phyloP scores from a whole-genome alignment of 306 rosid species.

The Cucurbita ficifolia region DNA sequence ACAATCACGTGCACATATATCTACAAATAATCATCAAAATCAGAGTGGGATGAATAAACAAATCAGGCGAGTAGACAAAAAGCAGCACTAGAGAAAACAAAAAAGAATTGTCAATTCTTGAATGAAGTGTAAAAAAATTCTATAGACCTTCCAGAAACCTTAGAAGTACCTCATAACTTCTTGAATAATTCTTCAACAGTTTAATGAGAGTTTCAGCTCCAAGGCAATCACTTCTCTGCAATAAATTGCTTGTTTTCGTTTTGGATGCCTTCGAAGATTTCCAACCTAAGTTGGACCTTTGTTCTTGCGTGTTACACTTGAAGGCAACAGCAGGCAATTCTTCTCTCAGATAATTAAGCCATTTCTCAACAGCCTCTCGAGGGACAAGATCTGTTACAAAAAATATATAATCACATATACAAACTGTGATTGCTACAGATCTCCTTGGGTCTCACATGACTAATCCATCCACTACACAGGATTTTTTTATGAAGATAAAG shows the following conservation, averaged over 20 bases:
- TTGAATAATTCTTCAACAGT: conserved; percentile 83
- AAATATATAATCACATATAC: not conserved
- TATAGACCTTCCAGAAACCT: not conserved
- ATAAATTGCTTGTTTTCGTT: conserved; percentile 41
- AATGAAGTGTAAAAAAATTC: not conserved
- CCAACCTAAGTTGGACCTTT: conserved; percentile 86
- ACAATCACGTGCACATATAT: not conserved
- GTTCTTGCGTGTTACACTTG: conserved; percentile 95
- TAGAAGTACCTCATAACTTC: conserved; percentile 72
- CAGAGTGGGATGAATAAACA: not conserved
- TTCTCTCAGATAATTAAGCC: conserved; percentile 91
- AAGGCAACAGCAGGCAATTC: conserved; percentile 95
- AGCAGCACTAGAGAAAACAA: not conserved
- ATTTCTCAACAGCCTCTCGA: conserved; percentile 79
- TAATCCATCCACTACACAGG: not conserved
- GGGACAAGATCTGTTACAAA: conserved; percentile 74
- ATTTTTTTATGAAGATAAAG: no score
- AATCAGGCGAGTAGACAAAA: not conserved
- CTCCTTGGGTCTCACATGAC: not conserved
- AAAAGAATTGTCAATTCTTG: not conserved
- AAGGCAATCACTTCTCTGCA: conserved; percentile 84
- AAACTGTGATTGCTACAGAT: not conserved
- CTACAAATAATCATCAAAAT: not conserved
- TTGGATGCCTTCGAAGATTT: conserved; percentile 55
- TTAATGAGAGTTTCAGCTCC: conserved; percentile 93